phyloP scores from a whole-genome alignment of 768 basidiomycete genomes.

The Flagelloscypha sp. region DNA sequence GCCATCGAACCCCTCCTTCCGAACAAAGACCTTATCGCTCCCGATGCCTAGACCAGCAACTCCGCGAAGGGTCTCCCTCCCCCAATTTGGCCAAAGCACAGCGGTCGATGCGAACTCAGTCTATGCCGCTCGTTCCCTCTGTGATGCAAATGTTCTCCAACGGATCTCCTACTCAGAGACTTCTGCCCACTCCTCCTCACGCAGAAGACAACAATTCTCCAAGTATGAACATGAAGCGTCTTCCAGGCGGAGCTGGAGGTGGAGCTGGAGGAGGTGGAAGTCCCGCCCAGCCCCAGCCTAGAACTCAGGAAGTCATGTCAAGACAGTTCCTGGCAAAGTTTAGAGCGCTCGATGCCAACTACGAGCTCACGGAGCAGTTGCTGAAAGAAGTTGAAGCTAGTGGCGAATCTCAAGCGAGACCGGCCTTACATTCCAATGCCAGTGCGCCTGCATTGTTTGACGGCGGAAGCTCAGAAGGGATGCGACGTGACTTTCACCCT shows the following conservation, averaged over 20 bases:
- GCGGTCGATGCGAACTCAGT: constrained; percentile 49
- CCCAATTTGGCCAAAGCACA: constrained; percentile 39
- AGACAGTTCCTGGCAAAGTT: constrained; percentile 52
- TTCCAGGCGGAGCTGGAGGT: too few relatives aligned
- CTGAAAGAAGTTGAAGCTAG: constrained; percentile 67
- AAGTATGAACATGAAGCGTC: constrained; percentile 3
- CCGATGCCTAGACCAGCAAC: too few relatives aligned
- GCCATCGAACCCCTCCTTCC: too few relatives aligned
- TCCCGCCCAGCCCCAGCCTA: too few relatives aligned
- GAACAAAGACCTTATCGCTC: too few relatives aligned
- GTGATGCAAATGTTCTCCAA: constrained; percentile 46
- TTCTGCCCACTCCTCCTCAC: constrained; percentile 23
- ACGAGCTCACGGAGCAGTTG: constrained; percentile 63
- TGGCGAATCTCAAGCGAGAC: too few relatives aligned
- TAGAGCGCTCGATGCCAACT: constrained; percentile 46
- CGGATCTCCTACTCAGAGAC: constrained; percentile 29
- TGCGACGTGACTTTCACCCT: too few relatives aligned
- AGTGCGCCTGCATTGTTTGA: too few relatives aligned
- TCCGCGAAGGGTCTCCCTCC: constrained; percentile 35
- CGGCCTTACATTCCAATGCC: too few relatives aligned
- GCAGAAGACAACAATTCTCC: constrained; percentile 4
- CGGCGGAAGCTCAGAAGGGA: too few relatives aligned
- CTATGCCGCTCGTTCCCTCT: constrained; percentile 54
- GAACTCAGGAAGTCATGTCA: too few relatives aligned
- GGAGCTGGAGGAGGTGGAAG: too few relatives aligned